These are phyloP conservation scores for Aspergillus sparsus DNA, from an alignment of 495 filamentous ascomycete genomes.

Conservation along the genomic window DNA sequence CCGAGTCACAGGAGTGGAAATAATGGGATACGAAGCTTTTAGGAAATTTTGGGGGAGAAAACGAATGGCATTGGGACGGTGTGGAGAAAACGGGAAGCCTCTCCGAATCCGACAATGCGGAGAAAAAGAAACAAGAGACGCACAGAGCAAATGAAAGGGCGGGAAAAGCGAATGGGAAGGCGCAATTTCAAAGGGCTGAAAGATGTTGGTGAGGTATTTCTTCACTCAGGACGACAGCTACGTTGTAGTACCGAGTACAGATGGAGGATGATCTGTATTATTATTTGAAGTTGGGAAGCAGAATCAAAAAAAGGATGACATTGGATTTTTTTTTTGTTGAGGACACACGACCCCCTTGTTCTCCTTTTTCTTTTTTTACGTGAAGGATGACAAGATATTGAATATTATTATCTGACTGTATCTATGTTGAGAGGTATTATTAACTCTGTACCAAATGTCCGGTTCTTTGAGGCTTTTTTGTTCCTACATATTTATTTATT, in stretches of 20 bases:
- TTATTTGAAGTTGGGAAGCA: neutral
- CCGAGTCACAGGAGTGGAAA: constrained; percentile 28
- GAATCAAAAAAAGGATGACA: neutral
- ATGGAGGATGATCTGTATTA: neutral
- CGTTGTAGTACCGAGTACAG: constrained; percentile 26
- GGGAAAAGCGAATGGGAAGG: constrained; percentile 15
- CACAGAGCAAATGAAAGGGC: constrained; percentile 7
- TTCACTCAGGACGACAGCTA: constrained; percentile 27
- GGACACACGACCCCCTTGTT: neutral
- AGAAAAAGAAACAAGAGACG: constrained; percentile 21
- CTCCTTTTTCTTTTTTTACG: neutral
- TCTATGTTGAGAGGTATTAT: no score
- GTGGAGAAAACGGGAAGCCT: constrained; percentile 26
- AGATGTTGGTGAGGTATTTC: constrained; percentile 26
- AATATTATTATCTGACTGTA: neutral
- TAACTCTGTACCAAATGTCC: neutral
- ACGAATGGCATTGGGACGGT: constrained; percentile 20
- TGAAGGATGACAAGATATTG: neutral
- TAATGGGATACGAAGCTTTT: constrained; percentile 38
- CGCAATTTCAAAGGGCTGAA: constrained; percentile 6
- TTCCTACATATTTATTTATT: neutral
- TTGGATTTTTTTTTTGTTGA: constrained; percentile 1
- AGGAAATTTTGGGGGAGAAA: constrained; percentile 30
- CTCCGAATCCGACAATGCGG: constrained; percentile 31
- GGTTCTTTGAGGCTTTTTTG: constrained; percentile 1